Evolutionary conservation across 768 basidiomycete genomes (phyloP).

Genomic region (Lactarius evosmus): DNA sequence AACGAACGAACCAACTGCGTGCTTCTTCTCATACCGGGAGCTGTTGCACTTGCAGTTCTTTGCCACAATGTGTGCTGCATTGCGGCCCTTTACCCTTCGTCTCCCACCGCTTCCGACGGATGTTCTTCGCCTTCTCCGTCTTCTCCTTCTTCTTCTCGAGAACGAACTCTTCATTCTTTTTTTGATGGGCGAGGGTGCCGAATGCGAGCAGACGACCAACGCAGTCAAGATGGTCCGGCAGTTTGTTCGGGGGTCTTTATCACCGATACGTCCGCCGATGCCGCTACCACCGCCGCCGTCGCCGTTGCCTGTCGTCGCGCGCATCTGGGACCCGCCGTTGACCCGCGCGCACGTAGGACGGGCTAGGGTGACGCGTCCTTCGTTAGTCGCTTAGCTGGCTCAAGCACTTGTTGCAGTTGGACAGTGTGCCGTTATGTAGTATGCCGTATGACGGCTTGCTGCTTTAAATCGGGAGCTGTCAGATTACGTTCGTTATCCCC

Average conservation of each 20-base stretch:
- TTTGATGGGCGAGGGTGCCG: not conserved
- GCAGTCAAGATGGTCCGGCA: not conserved
- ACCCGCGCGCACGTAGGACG: not conserved
- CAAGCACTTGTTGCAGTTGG: too few species aligned
- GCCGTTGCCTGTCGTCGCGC: not conserved
- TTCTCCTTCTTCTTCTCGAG: not conserved
- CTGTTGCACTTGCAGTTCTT: not conserved
- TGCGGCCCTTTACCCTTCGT: not conserved
- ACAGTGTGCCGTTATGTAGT: not conserved
- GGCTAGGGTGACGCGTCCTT: too few species aligned
- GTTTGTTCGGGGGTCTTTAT: not conserved
- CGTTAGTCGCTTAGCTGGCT: not conserved
- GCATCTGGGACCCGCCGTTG: not conserved
- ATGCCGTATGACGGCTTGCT: not conserved
- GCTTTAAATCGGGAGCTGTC: slow-evolving; percentile 2
- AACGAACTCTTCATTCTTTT: not conserved
- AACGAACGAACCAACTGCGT: not conserved
- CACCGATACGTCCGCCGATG: slow-evolving; percentile 1
- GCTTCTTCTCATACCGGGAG: not conserved
- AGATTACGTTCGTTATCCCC: slow-evolving; percentile 3
- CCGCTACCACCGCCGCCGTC: not conserved
- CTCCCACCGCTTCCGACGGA: not conserved
- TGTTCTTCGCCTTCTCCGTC: not conserved
- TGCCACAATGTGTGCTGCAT: not conserved
- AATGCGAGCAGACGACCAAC: not conserved